Evolutionary conservation across 805 yeast genomes (phyloP).

Genomic region (Clavispora fructus): DNA sequence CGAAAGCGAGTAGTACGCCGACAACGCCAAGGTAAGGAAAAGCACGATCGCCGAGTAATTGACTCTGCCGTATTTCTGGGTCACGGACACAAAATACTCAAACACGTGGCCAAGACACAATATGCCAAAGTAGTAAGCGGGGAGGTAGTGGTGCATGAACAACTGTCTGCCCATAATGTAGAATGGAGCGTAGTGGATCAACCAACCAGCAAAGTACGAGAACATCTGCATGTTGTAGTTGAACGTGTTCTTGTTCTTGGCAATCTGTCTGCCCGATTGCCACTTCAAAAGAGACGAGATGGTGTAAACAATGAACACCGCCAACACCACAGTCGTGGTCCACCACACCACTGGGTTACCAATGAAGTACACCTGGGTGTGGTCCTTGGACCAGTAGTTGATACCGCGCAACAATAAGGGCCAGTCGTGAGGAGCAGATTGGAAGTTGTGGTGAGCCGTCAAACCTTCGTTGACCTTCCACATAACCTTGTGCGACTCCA

Average conservation of each 20-base stretch:
- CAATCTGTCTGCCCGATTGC: conserved; percentile 49
- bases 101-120: conserved; percentile 68
- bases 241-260: conserved; percentile 47
- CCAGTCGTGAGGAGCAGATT: conserved; percentile 71
- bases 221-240: conserved; percentile 62
- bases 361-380: conserved; percentile 59
- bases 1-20: conserved; percentile 56
- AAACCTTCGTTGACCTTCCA: conserved; percentile 71
- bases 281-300: conserved; percentile 50
- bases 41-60: conserved; percentile 42
- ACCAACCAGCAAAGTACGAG: conserved; percentile 66
- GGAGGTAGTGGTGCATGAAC: conserved; percentile 90
- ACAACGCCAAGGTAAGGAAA: conserved; percentile 46
- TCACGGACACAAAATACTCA: conserved; percentile 42
- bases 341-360: conserved; percentile 85
- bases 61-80: conserved; percentile 36
- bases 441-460: conserved; percentile 65
- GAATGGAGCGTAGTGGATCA: conserved; percentile 66
- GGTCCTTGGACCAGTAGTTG: conserved; percentile 66
- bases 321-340: conserved; percentile 52
- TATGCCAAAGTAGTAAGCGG: conserved; percentile 84
- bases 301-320: conserved; percentile 45
- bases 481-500: conserved; percentile 68
- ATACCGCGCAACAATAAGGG: conserved; percentile 73
- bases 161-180: conserved; percentile 88